Base-by-base conservation (phyloP, 495 filamentous ascomycete genomes). In the Neurospora pannonica region DNA sequence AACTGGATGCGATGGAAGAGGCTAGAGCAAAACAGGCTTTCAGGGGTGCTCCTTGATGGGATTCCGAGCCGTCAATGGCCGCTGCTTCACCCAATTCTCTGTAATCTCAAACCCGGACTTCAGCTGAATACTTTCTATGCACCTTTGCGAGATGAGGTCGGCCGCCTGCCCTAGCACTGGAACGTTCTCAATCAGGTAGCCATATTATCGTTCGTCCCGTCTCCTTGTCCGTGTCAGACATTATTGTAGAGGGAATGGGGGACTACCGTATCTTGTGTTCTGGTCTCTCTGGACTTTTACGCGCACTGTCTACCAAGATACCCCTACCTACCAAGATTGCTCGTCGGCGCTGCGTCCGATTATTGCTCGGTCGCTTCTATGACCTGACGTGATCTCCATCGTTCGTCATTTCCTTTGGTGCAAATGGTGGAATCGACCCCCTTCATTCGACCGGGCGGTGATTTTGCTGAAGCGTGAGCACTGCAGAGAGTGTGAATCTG, bases 11-110 rank as follows among this genome's bases (percentile, higher is more conserved):
- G 42, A 48, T 42, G 74, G 72, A 70, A 76, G 70, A 67, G 76
- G 74, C 75, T 73, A 73, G 74, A 71, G 77, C 77, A 70, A 78
- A 74, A 78, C 73, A 75, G 77, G 73, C 69, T 73, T 69, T 67
- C 34, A 72, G 69, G 73, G 75, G 71, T 73, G 28, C 19, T 40
- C 76, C 75, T 60, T 71, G 77, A 70, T 43, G 38, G 21, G 71
- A 73, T 74, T 24, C 38, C 28, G 40, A 28, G 38, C 39, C 70
- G 42, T 72, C 48, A 75, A 36, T 76, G 70, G 74, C 28, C 42
- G 24, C 71, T 54, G 28, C 13, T 36, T 72, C 73, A 76, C 71
- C 75, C 73, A 74, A 74, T 28, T 72, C 19, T 74, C 36, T 77
- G 75, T 43, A 77, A 77, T 77, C 73, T 75, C 70, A 73, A 71